These are phyloP conservation scores for Tetrahymena thermophila DNA, from an alignment of 73 alveolate species.

Conservation along the genomic window DNA sequence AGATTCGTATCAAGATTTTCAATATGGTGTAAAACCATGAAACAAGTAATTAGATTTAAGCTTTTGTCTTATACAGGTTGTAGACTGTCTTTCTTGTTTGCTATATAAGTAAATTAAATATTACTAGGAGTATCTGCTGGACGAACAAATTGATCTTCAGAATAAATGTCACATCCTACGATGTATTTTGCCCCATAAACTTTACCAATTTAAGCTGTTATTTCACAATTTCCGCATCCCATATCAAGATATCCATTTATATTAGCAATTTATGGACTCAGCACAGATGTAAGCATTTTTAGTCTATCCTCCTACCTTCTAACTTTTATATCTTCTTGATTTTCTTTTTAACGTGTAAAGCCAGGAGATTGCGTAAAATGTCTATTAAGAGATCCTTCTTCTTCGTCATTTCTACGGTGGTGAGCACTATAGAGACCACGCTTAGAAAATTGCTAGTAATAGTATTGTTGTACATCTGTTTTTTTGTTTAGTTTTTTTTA, in stretches of 20 bases:
- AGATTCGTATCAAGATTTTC: background rate
- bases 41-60: background rate
- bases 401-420: background rate
- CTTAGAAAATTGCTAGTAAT: background rate
- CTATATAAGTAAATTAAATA: background rate
- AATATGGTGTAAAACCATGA: background rate
- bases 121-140: background rate
- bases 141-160: background rate
- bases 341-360: background rate
- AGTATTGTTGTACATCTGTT: background rate
- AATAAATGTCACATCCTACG: background rate
- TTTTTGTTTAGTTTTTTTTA: too few species aligned
- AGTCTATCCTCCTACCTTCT: background rate
- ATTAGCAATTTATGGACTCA: background rate
- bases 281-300: background rate
- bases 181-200: background rate
- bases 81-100: background rate
- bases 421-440: background rate
- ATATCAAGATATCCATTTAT: background rate
- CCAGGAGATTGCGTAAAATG: background rate
- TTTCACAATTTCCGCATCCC: background rate
- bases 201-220: background rate
- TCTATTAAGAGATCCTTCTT: too few species aligned
- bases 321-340: background rate
- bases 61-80: background rate